Conservation (phyloP, 75 land plant genomes). For the Pinus tabuliformis region DNA sequence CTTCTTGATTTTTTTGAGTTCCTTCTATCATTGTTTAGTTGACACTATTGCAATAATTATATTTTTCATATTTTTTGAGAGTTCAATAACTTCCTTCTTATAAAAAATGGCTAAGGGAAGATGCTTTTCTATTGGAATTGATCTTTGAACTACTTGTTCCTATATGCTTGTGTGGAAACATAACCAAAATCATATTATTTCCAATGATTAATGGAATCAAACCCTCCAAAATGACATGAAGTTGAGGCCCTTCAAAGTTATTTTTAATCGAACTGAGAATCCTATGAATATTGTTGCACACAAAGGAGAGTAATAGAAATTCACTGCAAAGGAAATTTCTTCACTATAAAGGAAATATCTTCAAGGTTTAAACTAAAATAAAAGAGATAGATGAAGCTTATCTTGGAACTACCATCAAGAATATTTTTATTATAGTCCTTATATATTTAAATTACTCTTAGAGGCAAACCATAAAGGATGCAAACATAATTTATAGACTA, state of each 20-base stretch:
- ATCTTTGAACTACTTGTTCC: slow-evolving; percentile 18
- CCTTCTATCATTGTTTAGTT: too few species aligned
- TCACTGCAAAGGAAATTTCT: background rate
- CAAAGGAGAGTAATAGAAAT: slow-evolving; percentile 25
- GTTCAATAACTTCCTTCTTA: background rate
- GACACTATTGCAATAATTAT: too few species aligned
- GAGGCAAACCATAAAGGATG: slow-evolving; percentile 33
- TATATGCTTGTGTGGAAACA: slow-evolving; percentile 22
- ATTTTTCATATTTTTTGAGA: too few species aligned
- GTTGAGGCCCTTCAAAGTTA: slow-evolving; percentile 32
- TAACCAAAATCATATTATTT: slow-evolving; percentile 11
- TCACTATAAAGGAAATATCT: slow-evolving; percentile 27
- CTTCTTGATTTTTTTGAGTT: too few species aligned
- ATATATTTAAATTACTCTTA: slow-evolving; percentile 32
- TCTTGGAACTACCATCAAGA: slow-evolving; percentile 31
- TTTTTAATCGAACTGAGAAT: slow-evolving; percentile 20
- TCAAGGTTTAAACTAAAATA: slow-evolving; percentile 34
- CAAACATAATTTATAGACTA: slow-evolving; percentile 25
- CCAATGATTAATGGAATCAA: slow-evolving; percentile 21
- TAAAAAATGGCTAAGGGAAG: slow-evolving; percentile 4
- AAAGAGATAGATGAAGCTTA: slow-evolving; percentile 32
- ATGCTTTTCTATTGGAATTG: slow-evolving; percentile 12
- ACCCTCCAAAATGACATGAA: slow-evolving; percentile 29
- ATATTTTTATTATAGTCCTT: slow-evolving; percentile 30
- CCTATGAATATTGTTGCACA: slow-evolving; percentile 29